Base-by-base conservation (phyloP, 805 yeast genomes). In the Yamadazyma ubonensis region DNA sequence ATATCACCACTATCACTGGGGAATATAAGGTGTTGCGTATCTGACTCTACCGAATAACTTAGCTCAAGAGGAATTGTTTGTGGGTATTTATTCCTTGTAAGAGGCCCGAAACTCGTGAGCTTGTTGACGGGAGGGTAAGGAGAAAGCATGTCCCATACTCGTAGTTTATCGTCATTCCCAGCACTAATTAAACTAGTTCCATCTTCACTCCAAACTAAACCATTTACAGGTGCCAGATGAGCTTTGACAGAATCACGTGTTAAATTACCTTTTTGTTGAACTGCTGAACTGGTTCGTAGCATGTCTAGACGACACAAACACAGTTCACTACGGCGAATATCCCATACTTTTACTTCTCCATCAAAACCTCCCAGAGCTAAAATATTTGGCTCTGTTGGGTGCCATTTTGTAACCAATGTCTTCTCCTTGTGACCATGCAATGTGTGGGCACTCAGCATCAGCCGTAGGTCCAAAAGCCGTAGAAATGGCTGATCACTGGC, bases 291-390 rank as follows among this genome's bases (percentile, higher is more conserved):
- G 1, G 79, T 72, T 12, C 72, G 61, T 29, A 70, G 59, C 67
- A 78, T 66, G 53, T 87, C 90, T 42, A 87, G 59, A 11, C 79
- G 70, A 31, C 80, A 71, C 17, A 86, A 58, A 51, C 87, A 82
- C 25, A 83, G 74, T 12, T 71, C 68, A 17, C 86, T 76, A 34
- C 84, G 64, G 33, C 98, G 63, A 8, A 88, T 74, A 56, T 90
- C 98, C 97, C 97, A 90, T 0, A 90, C 55, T 38, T 85, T 73
- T 6, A 85, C 81, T 33, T 81, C 81, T 0, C 97, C 96, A 50
- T 83, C 87, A 12, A 78, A 73, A 15, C 91, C 89, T 1, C 96
- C 96, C 3, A 88, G 73, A 0, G 90, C 89, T 2, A 90, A 64
- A 3, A 84, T 45, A 51, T 83, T 62, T 0, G 78, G 61, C 45